Evolutionary conservation across 140 eudicot genomes (phyloP).

Genomic region (Senecio squalidus): DNA sequence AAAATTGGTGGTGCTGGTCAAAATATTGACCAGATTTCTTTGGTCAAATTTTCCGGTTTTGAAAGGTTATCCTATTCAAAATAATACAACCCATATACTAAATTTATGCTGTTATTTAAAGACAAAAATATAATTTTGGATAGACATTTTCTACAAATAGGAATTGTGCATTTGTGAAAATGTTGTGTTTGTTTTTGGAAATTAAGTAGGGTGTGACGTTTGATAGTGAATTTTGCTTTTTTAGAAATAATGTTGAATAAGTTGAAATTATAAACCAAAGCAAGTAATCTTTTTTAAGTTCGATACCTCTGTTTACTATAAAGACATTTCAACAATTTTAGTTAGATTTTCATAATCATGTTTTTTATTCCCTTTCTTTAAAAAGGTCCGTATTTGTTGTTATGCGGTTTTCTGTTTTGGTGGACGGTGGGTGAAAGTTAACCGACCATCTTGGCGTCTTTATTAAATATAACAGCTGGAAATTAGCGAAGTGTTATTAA

Average conservation of each 20-base stretch:
- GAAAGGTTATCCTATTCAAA: not conserved
- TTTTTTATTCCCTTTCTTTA: no score
- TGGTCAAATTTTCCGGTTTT: not conserved
- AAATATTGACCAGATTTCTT: not conserved
- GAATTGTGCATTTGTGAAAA: not conserved
- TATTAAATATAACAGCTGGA: no score
- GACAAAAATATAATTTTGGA: not conserved
- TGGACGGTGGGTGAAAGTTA: not conserved
- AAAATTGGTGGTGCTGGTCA: not conserved
- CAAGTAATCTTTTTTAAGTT: no score
- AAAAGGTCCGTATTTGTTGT: no score
- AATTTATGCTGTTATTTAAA: not conserved
- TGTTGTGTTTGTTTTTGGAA: slow-evolving; percentile 1
- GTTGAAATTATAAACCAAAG: no score
- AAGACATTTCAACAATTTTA: no score
- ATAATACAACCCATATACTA: not conserved
- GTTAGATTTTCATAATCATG: no score
- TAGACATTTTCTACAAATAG: not conserved
- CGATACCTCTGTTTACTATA: no score
- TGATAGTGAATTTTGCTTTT: not conserved
- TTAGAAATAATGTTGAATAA: no score
- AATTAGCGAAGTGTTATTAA: no score
- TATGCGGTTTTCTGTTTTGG: not conserved
- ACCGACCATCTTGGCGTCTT: slow-evolving; percentile 9
- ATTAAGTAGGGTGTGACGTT: not conserved